Evolutionary conservation across 305 asterid genomes (phyloP).

Genomic region (Withania somnifera): DNA sequence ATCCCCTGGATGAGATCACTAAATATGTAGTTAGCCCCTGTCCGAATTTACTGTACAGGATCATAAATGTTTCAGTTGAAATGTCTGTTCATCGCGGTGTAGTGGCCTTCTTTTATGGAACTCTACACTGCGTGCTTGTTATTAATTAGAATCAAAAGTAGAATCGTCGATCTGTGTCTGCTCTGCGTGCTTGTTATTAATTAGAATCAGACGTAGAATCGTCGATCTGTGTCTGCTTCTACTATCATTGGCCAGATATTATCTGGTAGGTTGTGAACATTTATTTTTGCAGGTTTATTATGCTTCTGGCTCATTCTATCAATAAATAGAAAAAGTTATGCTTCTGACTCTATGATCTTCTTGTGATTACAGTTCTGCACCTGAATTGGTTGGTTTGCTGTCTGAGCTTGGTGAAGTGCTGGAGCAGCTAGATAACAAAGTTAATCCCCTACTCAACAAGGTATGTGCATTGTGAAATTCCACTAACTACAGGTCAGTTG

Average conservation of each 20-base stretch:
- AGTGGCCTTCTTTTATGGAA: background rate
- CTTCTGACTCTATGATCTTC: constrained; percentile 6
- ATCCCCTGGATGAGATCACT: background rate
- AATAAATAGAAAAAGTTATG: background rate
- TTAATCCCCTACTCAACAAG: constrained; percentile 66
- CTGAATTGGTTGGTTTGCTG: constrained; percentile 81
- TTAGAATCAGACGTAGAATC: background rate
- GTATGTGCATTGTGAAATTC: constrained; percentile 21
- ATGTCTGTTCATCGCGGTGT: background rate
- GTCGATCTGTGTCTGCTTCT: background rate
- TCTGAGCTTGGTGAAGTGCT: constrained; percentile 74
- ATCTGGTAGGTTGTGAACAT: background rate
- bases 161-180: background rate
- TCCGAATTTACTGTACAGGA: background rate
- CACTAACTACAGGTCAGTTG: background rate
- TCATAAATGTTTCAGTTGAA: background rate
- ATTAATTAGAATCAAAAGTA: background rate
- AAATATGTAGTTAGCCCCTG: background rate
- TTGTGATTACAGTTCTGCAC: constrained; percentile 68
- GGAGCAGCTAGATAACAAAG: constrained; percentile 68
- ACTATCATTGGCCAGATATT: background rate
- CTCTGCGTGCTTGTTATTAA: background rate
- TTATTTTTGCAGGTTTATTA: background rate
- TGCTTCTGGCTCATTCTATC: background rate
- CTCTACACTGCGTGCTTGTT: background rate